Base-by-base conservation (phyloP, 306 rosid genomes). In the Acacia melanoxylon region DNA sequence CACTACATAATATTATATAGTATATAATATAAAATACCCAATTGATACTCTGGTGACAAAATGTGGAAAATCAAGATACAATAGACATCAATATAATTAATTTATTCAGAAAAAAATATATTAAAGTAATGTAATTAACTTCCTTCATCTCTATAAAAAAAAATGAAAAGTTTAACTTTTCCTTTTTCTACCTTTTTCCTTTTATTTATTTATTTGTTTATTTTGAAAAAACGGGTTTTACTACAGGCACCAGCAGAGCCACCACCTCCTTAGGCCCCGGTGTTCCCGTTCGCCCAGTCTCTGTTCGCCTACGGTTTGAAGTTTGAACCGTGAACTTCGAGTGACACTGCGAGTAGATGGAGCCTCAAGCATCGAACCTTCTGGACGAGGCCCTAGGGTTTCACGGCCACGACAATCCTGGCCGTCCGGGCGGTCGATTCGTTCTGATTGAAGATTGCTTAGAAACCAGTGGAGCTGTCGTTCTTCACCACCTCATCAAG, bases 401-500 rank as follows among this genome's bases (percentile, higher is more conserved):
- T 40, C 82, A 79, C 68, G 77, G 74, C 74, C 58, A 49, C 17
- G 49, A 65, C 10, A 68, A 77, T 20, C 81, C 86, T 20, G 80
- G 80, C 83, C 78, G 87, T 56, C 80, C 92, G 61, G 42, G 74
- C 7, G 90, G 94, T 78, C 87, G 91, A 24, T 85, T 89, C 15
- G 72, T 92, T 42, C 88, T 92, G 20, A 76, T 95, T 56, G 94
- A 95, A 79, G 99, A 95, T 68, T 87, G 89, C 71, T 94, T 93
- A 3, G 91, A 95, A 84, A 95, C 97, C 10, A 90, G 90, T 59
- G 99, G 86, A 19, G 80, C 98, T 75, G 92, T 95, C 62, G 90
- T 95, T 81, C 96, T 95, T 75, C 99, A 95, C 68, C 97, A 93
- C 73, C 88, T 95, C 49, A 85, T 95, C 71, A 93, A 93, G 77